Base-by-base conservation (phyloP, 2,329 filamentous ascomycete species). In the Metarhizium brunneum region DNA sequence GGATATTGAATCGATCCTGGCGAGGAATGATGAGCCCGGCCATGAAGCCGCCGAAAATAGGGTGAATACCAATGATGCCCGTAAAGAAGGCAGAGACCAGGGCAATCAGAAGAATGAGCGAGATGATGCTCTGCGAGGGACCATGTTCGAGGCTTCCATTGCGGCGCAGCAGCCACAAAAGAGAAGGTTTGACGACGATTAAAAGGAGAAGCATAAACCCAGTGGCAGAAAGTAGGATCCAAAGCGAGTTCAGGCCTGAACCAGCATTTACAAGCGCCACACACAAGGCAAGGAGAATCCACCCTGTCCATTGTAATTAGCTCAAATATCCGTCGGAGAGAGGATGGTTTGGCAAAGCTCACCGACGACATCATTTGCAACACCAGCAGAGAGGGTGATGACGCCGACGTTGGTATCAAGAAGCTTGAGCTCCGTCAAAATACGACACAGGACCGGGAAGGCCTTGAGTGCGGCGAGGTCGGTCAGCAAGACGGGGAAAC, bases 1-100 rank as follows among this genome's bases (percentile, higher is more conserved):
- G 92, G 70, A 96, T 94, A 25, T 90, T 88, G 65, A 96, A 95
- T 32, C 91, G 89, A 51, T 88, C 87, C 56, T 95, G 88, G 65
- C 94, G 91, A 0, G 92, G 92, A 62, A 91, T 91, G 56, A 97
- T 94, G 30, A 97, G 70, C 1, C 92, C 92, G 47, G 92, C 83
- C 57, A 96, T 77, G 68, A 97, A 97, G 3, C 87, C 91, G 47
- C 92, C 92, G 64, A 97, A 97, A 66, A 97, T 96, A 55, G 92
- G 83, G 68, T 97, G 92, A 1, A 96, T 85, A 50, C 92, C 92
- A 65, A 97, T 96, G 57, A 94, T 87, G 55, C 86, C 77, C 0
- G 91, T 95, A 66, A 95, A 95, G 76, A 92, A 95, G 4, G 91
- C 80, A 0, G 90, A 94, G 0, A 81, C 77, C 16, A 97, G 77